Evolutionary conservation across 2,329 filamentous ascomycete genomes (phyloP).

Genomic region (Xylariomycetidae sp.): DNA sequence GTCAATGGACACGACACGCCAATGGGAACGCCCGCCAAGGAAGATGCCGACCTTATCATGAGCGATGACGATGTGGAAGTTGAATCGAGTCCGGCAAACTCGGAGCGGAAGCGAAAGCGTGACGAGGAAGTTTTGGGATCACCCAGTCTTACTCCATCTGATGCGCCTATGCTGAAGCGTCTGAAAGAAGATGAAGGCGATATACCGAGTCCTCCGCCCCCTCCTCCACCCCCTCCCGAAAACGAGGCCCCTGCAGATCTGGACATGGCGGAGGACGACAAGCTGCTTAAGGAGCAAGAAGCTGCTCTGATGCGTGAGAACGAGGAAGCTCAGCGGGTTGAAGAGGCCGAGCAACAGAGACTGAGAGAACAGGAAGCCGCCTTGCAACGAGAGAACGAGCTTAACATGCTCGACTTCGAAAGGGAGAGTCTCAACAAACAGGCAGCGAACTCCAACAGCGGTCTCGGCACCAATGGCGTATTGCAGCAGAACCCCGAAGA

Average conservation of each 20-base stretch:
- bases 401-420: conserved; percentile 31
- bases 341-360: conserved; percentile 42
- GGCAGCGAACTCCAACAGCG: conserved; percentile 14
- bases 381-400: conserved; percentile 32
- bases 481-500: too few species aligned
- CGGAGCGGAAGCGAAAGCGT: conserved; percentile 61
- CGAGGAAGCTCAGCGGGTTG: conserved; percentile 47
- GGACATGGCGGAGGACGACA: conserved; percentile 35
- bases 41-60: conserved; percentile 29
- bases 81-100: conserved; percentile 38
- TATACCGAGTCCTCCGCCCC: conserved; percentile 29
- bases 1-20: conserved; percentile 12
- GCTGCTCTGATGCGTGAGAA: conserved; percentile 46
- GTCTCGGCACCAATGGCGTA: conserved; percentile 6
- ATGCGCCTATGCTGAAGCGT: conserved; percentile 50
- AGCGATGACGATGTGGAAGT: conserved; percentile 39
- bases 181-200: conserved; percentile 41
- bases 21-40: conserved; percentile 17
- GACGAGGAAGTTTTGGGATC: conserved; percentile 37
- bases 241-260: conserved; percentile 28
- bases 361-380: conserved; percentile 28
- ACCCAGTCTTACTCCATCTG: conserved; percentile 42
- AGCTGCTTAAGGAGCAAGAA: conserved; percentile 43
- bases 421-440: conserved; percentile 25
- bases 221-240: conserved; percentile 45